Evolutionary conservation across 768 basidiomycete species (phyloP).

Genomic region (Gymnopilus junonius): DNA sequence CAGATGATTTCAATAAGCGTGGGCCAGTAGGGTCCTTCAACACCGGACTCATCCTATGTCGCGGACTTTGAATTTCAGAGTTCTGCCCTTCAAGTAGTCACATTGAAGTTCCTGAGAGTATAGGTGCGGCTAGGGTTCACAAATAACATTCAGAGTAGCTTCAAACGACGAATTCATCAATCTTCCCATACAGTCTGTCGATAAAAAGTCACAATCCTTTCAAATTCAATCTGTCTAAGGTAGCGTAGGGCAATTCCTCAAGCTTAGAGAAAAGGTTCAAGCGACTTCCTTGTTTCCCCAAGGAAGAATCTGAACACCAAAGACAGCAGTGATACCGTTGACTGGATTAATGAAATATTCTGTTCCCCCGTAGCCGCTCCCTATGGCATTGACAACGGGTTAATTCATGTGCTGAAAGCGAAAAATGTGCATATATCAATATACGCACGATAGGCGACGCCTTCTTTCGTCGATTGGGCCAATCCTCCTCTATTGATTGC

Average conservation of each 20-base stretch:
- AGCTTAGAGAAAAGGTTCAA: conserved; percentile 13
- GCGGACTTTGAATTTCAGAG: not conserved
- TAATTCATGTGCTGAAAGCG: not conserved
- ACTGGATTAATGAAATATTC: conserved; percentile 26
- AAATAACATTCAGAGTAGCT: not conserved
- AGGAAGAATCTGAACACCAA: conserved; percentile 25
- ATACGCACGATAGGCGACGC: conserved; percentile 14
- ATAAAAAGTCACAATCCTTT: not conserved
- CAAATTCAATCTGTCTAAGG: conserved; percentile 15
- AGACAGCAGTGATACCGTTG: conserved; percentile 27
- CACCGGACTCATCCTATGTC: not conserved
- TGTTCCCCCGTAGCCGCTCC: conserved; percentile 32
- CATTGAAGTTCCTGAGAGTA: not conserved
- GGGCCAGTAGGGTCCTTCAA: conserved; percentile 6
- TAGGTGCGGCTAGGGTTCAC: not conserved
- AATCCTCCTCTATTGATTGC: conserved; percentile 31
- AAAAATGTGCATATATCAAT: not conserved
- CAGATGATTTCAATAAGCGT: not conserved
- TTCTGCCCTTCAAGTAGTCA: not conserved
- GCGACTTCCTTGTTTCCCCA: conserved; percentile 10
- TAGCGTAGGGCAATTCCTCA: conserved; percentile 25
- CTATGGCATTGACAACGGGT: not conserved
- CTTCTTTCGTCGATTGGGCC: conserved; percentile 21
- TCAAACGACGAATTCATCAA: not conserved
- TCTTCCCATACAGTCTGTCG: not conserved